Conservation (phyloP, 768 basidiomycete species). For the Naematelia aurantialba region DNA sequence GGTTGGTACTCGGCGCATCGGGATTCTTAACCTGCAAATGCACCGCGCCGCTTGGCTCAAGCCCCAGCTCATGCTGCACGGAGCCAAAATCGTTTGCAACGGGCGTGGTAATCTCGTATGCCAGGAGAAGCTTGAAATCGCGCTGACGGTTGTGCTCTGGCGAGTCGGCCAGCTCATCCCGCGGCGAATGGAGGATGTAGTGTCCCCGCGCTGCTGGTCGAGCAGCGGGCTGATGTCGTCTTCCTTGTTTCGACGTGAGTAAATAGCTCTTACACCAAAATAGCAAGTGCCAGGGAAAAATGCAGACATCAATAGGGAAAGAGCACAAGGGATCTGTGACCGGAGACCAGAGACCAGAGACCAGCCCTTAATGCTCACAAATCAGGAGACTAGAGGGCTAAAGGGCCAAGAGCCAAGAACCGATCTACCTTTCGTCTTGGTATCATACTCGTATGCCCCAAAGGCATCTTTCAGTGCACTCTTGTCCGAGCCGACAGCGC, state of each 20-base stretch:
- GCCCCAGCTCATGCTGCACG: constrained; percentile 39
- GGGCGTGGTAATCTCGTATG: constrained; percentile 43
- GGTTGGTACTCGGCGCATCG: constrained; percentile 25
- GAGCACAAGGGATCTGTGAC: no score
- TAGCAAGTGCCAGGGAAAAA: no score
- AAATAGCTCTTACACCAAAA: no score
- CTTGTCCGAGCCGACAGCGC: constrained; percentile 22
- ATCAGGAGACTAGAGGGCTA: not conserved
- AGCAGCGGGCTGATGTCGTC: constrained; percentile 36
- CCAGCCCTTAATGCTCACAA: no score
- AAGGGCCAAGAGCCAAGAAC: not conserved
- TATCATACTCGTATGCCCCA: constrained; percentile 40
- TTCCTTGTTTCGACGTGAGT: no score
- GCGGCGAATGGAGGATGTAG: constrained; percentile 46
- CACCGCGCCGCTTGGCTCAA: constrained; percentile 35
- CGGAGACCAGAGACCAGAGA: no score
- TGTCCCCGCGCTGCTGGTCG: constrained; percentile 45
- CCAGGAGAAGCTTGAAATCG: constrained; percentile 46
- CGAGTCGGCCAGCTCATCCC: constrained; percentile 36
- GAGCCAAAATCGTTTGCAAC: constrained; percentile 37
- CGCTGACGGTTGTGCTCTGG: constrained; percentile 36
- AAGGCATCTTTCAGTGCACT: constrained; percentile 31
- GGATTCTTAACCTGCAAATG: constrained; percentile 42
- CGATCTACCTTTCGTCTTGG: constrained; percentile 38
- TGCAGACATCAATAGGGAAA: no score